Conservation (phyloP, 2,329 filamentous ascomycete species). For the Stachybotrys echinatus region DNA sequence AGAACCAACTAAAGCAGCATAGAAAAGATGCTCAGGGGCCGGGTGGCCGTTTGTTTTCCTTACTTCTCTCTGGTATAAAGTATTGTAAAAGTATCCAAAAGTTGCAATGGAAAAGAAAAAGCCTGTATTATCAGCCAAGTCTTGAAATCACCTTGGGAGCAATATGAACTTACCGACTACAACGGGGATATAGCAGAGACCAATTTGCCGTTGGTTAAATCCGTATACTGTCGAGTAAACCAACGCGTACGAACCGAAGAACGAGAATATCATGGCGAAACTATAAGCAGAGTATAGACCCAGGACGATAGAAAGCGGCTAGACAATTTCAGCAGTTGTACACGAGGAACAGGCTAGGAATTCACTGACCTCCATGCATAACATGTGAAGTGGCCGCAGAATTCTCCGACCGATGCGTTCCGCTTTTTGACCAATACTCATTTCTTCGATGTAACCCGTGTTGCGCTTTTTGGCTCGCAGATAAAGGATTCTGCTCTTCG, state of each 20-base stretch:
- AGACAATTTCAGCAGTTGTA: neutral
- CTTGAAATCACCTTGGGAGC: neutral
- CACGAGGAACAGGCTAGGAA: neutral
- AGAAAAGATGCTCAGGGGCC: neutral
- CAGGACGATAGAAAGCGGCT: neutral
- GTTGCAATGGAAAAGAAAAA: neutral
- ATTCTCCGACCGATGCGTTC: too few relatives aligned
- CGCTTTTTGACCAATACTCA: too few relatives aligned
- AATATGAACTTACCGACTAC: neutral
- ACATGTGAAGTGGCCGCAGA: neutral
- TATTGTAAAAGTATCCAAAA: neutral
- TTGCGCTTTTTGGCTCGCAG: neutral
- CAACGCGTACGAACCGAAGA: neutral
- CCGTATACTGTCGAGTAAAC: neutral
- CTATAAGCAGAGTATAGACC: neutral
- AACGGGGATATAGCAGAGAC: neutral
- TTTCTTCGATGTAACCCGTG: too few relatives aligned
- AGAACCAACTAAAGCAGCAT: neutral
- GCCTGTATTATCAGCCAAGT: neutral
- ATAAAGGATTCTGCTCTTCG: neutral
- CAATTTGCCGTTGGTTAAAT: neutral
- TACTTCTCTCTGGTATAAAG: neutral
- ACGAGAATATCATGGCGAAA: neutral
- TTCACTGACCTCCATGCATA: neutral
- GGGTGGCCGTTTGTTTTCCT: neutral